A percentile compares a stretch with the other conserved stretches of the same genome.
Conservation (phyloP, 78 protist genomes). For the Tieghemostelium lacteum region DNA sequence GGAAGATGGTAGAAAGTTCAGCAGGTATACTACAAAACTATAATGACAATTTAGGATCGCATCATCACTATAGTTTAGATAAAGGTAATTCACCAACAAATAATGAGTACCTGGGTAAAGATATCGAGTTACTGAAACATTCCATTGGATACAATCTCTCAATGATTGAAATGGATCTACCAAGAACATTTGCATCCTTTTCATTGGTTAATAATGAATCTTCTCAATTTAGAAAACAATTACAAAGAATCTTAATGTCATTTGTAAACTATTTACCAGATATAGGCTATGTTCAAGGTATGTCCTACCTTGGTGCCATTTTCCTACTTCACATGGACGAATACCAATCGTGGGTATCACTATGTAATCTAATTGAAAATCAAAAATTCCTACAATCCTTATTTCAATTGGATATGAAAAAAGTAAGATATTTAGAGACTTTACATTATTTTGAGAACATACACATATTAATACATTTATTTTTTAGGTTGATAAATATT, state of each 20-base stretch:
- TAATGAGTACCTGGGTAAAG: neutral
- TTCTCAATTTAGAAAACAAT: slow-evolving; percentile 52
- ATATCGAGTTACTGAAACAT: slow-evolving; percentile 4
- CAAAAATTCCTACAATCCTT: slow-evolving; percentile 45
- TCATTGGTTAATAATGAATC: slow-evolving; percentile 36
- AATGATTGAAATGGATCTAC: slow-evolving; percentile 40
- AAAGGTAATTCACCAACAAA: slow-evolving; percentile 15
- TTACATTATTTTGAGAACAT: neutral
- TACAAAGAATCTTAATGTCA: slow-evolving; percentile 31
- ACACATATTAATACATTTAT: neutral
- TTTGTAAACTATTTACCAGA: slow-evolving; percentile 66
- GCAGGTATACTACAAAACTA: neutral
- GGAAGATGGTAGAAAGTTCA: slow-evolving; percentile 1
- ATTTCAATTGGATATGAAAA: slow-evolving; percentile 41
- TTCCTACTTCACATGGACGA: slow-evolving; percentile 68
- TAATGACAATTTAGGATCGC: neutral
- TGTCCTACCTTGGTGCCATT: slow-evolving; percentile 78
- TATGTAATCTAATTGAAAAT: slow-evolving; percentile 20
- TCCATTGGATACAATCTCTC: slow-evolving; percentile 22
- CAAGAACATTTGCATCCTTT: slow-evolving; percentile 53
- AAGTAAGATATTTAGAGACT: slow-evolving; percentile 19
- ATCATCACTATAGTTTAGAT: neutral
- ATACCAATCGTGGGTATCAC: slow-evolving; percentile 27
- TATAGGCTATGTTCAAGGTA: slow-evolving; percentile 88
- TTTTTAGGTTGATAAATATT: slow-evolving; percentile 52